These are phyloP conservation scores for Heimioporus punctisporus DNA, from an alignment of 1,284 basidiomycete species.

Conservation along the genomic window DNA sequence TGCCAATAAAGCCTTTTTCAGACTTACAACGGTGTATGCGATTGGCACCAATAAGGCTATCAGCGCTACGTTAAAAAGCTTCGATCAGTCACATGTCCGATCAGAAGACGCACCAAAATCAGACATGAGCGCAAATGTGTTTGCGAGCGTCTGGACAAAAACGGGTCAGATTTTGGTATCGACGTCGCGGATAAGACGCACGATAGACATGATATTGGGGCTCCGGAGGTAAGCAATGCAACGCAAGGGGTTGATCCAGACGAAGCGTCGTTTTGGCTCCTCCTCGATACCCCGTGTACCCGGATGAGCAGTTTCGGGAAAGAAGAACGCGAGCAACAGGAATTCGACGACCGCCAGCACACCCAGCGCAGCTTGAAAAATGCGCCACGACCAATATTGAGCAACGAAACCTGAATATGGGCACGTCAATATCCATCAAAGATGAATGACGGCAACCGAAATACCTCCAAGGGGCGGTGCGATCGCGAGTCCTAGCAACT, in stretches of 20 bases:
- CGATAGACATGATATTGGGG: conserved; percentile 58
- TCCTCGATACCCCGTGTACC: conserved; percentile 47
- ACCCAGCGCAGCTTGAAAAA: conserved; percentile 59
- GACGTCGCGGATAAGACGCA: conserved; percentile 34
- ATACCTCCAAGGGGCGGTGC: conserved; percentile 47
- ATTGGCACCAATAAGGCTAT: conserved; percentile 39
- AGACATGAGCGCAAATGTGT: conserved; percentile 41
- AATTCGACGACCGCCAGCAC: conserved; percentile 46
- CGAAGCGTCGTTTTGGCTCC: conserved; percentile 38
- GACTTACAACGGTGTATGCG: conserved; percentile 34
- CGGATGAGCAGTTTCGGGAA: conserved; percentile 76
- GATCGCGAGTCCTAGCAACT: conserved; percentile 45
- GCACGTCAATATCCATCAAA: too few relatives aligned
- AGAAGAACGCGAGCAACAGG: conserved; percentile 46
- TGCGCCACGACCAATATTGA: conserved; percentile 57
- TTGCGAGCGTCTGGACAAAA: conserved; percentile 50
- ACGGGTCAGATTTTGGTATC: background rate
- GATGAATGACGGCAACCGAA: too few relatives aligned
- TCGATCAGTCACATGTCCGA: too few relatives aligned
- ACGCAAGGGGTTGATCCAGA: conserved; percentile 63
- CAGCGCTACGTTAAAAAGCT: background rate
- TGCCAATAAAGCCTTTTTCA: conserved; percentile 1
- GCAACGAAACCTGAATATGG: too few relatives aligned
- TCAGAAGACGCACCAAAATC: conserved; percentile 41
- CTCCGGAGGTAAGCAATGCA: conserved; percentile 55